Base-by-base conservation (phyloP, 306 rosid species). In the Trichosanthes truncata region DNA sequence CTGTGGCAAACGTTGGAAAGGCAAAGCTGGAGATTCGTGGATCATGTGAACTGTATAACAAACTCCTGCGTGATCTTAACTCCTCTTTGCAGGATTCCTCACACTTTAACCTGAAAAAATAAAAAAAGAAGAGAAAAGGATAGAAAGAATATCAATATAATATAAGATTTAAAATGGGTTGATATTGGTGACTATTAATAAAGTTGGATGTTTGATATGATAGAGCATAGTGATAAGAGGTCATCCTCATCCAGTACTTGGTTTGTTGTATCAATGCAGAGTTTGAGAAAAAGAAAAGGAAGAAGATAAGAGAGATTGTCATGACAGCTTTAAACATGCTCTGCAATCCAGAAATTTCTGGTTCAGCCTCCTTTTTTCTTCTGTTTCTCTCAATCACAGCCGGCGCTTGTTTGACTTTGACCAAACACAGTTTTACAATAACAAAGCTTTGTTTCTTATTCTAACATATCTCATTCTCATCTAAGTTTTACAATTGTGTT, bases 41-140 rank as follows among this genome's bases (percentile, higher is more conserved):
- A 86, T 88, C 97, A 88, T 88, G 96, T 93, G 94, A 93, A n/a
- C 65, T 53, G 31, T 56, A 83, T 81, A 85, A 86, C 89, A 83
- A 86, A 90, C 87, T 46, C 78, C 72, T 81, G 85, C 89, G 89
- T 88, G 92, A 88, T 84, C 77, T 77, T 55, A 83, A 73, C 86
- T 85, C 83, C 80, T 80, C 87, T 83, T 85, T 86, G 81, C 75
- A 79, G 69, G 77, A 79, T 71, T 85, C 83, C 56, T 80, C 76
- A 38, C 78, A 48, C 79, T 61, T 38, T 29, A 74, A 49, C 3
- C 63, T 43, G 7, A 51, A 38, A 7, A 48, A 65, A 38, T 29
- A 68, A 7, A 68, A n/a, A 57, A 6, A 41, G 76, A 23, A 48
- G 20, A 41, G 23, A 56, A 52, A 8, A 48, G 78, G 11, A 36